These are phyloP conservation scores for Ceratocystiopsis brevicomis DNA, from an alignment of 2,329 filamentous ascomycete species.

Conservation along the genomic window DNA sequence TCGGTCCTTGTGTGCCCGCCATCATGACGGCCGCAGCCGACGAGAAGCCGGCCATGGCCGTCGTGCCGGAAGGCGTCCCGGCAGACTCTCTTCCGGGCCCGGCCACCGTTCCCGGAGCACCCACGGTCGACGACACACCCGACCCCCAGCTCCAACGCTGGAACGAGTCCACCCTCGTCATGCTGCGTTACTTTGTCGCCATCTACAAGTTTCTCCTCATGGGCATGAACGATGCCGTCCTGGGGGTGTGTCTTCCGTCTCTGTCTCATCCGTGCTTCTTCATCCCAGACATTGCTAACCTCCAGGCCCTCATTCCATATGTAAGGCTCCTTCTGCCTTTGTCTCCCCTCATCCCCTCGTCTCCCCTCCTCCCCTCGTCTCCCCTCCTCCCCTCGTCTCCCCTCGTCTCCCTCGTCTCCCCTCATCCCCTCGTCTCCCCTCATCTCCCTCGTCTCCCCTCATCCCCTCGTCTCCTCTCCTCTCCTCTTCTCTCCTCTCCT, in stretches of 20 bases:
- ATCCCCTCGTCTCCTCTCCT: no score
- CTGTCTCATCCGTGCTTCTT: no score
- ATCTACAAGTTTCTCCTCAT: conserved; percentile 45
- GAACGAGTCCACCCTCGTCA: conserved; percentile 42
- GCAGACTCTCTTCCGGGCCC: no score
- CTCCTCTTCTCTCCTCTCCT: background rate
- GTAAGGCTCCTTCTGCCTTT: conserved; percentile 12
- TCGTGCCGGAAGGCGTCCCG: background rate
- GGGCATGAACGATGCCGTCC: conserved; percentile 49
- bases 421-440: no score
- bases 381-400: background rate
- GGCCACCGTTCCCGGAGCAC: no score
- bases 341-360: background rate
- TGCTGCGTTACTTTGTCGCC: conserved; percentile 37
- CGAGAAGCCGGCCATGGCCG: background rate
- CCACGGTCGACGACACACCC: background rate
- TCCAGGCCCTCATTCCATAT: conserved; percentile 27
- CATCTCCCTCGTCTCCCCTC: no score
- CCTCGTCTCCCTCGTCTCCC: background rate
- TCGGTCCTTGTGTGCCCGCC: no score
- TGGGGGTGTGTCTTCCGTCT: conserved; percentile 27
- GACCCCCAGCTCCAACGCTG: conserved; percentile 28
- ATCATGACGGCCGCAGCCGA: background rate
- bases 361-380: background rate
- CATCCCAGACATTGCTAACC: background rate